Evolutionary conservation across 345 rosid genomes (phyloP), one percentile per base, ranked within the genome.

Genomic region (Sisymbrium irio): DNA sequence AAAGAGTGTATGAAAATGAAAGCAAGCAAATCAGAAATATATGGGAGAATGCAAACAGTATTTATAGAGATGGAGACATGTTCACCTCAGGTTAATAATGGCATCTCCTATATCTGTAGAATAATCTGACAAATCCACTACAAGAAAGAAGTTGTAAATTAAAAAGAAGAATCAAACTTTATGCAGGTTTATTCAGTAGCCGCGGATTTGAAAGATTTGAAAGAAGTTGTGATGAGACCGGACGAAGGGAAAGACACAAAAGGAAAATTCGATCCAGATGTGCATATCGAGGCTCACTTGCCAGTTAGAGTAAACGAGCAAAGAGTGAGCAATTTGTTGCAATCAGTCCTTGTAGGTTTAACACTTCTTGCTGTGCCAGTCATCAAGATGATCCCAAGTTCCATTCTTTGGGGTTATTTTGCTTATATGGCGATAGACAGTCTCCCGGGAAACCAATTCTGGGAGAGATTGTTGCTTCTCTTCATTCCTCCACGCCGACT

Each of bases 371-470:
- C 89, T 0, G 78, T 89, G 59, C 92, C 98, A 32, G 80, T 83
- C 36, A 83, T 93, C 60, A 90, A 87, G 80, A 81, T 65, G 83
- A 88, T 90, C 53, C 98, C 98, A 17, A 85, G 96, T 65, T 88
- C 97, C 8, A 82, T 90, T 28, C 90, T 93, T 3, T 93, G 93
- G 95, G 97, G 97, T 35, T 93, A 93, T 77, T 93, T 93, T 1
- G 87, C 92, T 3, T 89, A 85, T 79, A 90, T 90, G 98, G 96
- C 98, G 0, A 83, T 93, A 4, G 97, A 93, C 72, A 90, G 96
- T 81, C 95, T 93, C 11, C 96, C 92, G 0, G 96, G 98, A 19
- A 90, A 89, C 78, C 98, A 90, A 14, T 93, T 89, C 75, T 93
- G 90, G 89, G 97, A 90, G 65, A 82, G 97, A 64, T 25, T 87